Base-by-base conservation (phyloP, 805 yeast species). In the Pichia cabralensis region DNA sequence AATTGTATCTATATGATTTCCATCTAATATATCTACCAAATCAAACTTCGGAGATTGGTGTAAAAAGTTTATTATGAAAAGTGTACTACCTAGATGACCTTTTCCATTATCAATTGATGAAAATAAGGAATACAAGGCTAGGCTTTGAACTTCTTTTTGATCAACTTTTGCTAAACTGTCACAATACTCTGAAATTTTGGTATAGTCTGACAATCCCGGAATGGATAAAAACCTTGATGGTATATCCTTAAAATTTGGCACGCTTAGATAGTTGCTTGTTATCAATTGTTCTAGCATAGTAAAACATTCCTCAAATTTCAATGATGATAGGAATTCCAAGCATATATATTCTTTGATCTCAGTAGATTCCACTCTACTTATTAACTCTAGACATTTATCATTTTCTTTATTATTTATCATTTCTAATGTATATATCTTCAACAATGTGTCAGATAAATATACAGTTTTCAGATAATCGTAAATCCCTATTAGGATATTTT, bases 41-140 rank as follows among this genome's bases (percentile, higher is more conserved):
- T 25, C 41, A 7, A n/a, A n/a, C n/a, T n/a, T n/a, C n/a, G n/a
- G n/a, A n/a, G n/a, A n/a, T n/a, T n/a, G n/a, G n/a, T n/a, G n/a
- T n/a, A n/a, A n/a, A n/a, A n/a, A n/a, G n/a, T 33, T 37, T 2
- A 51, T 10, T 5, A 47, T 26, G 27, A 41, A 45, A 1, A 37
- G 34, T 10, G 39, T 36, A 19, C 45, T 36, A 8, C 44, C 46
- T 12, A 47, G 37, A 30, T 46, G 49, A 13, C 39, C 38, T 7
- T 28, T 23, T 11, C 28, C 27, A 20, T 42, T 41, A 24, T 50
- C 46, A 5, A 48, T 39, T 1, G 53, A 47, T 9, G 39, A 22
- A n/a, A 53, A 34, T 3, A 50, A 11, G 0, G 45, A 39, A 23
- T 12, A 8, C 11, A 29, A 24, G 3, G 35, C 22, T 10, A 48